Evolutionary conservation across 345 rosid genomes (phyloP), one percentile per base, ranked within the genome.

Genomic region (Arabidopsis arenosa): DNA sequence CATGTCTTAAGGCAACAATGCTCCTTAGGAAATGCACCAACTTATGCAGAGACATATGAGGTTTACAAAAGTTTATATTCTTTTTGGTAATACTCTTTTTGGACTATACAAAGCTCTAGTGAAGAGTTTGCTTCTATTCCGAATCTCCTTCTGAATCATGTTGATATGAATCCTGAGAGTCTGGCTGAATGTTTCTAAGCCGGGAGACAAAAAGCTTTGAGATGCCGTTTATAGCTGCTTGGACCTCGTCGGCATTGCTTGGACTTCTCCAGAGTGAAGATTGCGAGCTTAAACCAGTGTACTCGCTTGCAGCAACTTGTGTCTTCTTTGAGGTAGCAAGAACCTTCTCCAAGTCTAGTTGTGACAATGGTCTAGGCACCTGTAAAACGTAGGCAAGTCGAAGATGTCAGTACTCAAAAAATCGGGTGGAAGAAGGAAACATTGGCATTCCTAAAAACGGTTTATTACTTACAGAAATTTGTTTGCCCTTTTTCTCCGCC

Each of bases 141-240:
- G 63, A 58, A 48, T 56, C 76, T 28, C 7, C 45, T 63, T 39
- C 80, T 36, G 48, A n/a, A 45, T 56, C 62, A 39, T n/a, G 67
- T 21, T 66, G 47, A 30, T 77, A 75, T 39, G 82, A 66, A 63
- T 87, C 88, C 65, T 85, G 90, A 9, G 76, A 58, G 57, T 89
- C 89, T 7, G 90, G 55, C 65, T 77, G 89, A 75, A 85, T 80
- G 74, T 90, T 89, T 80, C 86, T 70, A 23, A 86, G 78, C 37
- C 84, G 92, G 67, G 96, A 85, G 58, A 85, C 82, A 28, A 89
- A 87, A 64, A 90, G 88, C 86, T 85, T 89, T 14, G 94, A 89
- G 70, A 95, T 84, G 70, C 89, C 97, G 73, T 58, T 86, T 40
- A 90, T 88, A 40, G 91, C 86, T 44, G 87, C 87, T 77, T 90